Evolutionary conservation across 257 asterid species (phyloP).

Genomic region (Penstemon newberryi): DNA sequence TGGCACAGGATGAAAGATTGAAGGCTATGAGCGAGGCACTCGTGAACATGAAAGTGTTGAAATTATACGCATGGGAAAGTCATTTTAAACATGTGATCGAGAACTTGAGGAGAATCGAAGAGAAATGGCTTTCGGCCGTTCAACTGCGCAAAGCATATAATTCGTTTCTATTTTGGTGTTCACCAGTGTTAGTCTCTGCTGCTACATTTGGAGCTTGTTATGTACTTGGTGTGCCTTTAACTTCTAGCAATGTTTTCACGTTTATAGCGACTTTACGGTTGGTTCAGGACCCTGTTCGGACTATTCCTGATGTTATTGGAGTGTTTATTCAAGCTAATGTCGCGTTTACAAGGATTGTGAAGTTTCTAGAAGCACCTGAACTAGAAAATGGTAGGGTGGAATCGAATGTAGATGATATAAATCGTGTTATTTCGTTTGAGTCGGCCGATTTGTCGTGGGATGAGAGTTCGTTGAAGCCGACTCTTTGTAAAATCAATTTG

Average conservation of each 20-base stretch:
- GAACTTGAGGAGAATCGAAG: constrained; percentile 58
- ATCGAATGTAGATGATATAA: constrained; percentile 20
- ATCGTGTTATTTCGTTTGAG: constrained; percentile 39
- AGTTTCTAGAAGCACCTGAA: constrained; percentile 80
- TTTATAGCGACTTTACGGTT: constrained; percentile 85
- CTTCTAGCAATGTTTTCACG: constrained; percentile 89
- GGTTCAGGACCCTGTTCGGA: constrained; percentile 87
- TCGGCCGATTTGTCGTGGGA: constrained; percentile 82
- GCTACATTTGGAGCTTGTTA: constrained; percentile 96
- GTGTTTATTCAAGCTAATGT: constrained; percentile 91
- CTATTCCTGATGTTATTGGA: constrained; percentile 85
- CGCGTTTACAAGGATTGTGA: constrained; percentile 67
- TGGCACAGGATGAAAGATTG: constrained; percentile 79
- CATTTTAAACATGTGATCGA: constrained; percentile 67
- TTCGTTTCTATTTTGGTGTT: constrained; percentile 82
- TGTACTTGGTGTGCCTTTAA: constrained; percentile 60
- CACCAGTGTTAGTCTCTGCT: constrained; percentile 85
- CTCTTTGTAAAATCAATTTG: constrained; percentile 51
- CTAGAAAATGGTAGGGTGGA: constrained; percentile 51
- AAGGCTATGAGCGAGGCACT: constrained; percentile 81
- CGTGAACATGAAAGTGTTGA: constrained; percentile 86
- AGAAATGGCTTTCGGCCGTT: constrained; percentile 74
- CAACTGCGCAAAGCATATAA: constrained; percentile 74
- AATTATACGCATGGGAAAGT: constrained; percentile 86
- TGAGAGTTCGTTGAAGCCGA: constrained; percentile 54